Evolutionary conservation across 495 filamentous ascomycete genomes (phyloP).

Genomic region (Hypomontagnella submonticulosa): DNA sequence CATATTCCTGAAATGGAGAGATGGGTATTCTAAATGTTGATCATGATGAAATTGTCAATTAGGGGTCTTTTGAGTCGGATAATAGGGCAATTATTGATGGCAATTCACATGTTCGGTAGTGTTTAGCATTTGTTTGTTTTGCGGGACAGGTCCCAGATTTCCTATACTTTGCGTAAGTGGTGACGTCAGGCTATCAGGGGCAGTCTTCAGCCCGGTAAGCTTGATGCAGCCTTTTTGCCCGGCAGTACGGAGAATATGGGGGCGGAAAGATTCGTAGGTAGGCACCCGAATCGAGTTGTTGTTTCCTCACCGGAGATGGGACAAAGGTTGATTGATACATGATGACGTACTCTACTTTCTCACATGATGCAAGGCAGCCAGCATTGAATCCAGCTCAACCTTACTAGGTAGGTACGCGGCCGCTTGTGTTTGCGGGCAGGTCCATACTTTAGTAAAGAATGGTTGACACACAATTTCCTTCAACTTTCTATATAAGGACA

Average conservation of each 20-base stretch:
- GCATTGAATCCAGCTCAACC: too few species aligned
- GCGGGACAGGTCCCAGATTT: background rate
- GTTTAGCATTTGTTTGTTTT: constrained; percentile 2
- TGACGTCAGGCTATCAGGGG: constrained; percentile 39
- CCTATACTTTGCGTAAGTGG: constrained; percentile 16
- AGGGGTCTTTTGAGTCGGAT: constrained; percentile 1
- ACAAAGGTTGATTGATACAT: constrained; percentile 28
- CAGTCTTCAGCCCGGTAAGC: constrained; percentile 10
- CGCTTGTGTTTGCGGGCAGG: background rate
- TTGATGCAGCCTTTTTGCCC: constrained; percentile 15
- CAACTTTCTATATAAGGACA: constrained; percentile 33
- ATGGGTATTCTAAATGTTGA: constrained; percentile 17
- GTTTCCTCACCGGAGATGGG: constrained; percentile 11
- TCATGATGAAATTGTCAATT: constrained; percentile 33
- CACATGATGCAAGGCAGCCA: constrained; percentile 34
- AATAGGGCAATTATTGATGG: constrained; percentile 16
- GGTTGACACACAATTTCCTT: constrained; percentile 24
- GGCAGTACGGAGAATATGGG: constrained; percentile 7
- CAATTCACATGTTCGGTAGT: constrained; percentile 30
- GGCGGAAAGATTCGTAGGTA: constrained; percentile 4
- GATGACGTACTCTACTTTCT: constrained; percentile 33
- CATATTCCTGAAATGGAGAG: constrained; percentile 12
- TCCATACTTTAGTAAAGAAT: constrained; percentile 1
- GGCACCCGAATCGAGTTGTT: constrained; percentile 14
- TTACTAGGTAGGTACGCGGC: too few species aligned